Evolutionary conservation across 352 stramenopile species (phyloP), one percentile per base, ranked within the genome.

Genomic region (Phytophthora macrochlamydospora): DNA sequence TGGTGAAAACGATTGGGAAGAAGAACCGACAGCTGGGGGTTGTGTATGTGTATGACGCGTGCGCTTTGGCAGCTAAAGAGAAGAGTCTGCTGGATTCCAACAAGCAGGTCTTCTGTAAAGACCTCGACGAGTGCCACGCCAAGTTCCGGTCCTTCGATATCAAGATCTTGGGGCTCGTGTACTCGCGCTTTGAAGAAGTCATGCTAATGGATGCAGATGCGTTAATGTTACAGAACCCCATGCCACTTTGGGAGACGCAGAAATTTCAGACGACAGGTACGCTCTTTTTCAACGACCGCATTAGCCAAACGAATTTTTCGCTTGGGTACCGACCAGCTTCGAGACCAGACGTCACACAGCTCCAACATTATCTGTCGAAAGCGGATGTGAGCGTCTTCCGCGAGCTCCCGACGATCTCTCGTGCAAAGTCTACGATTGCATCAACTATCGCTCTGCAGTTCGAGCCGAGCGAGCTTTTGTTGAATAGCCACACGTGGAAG

Each of bases 221-320:
- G 28, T 51, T 85, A 4, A 69, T 86, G 58, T 67, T 89, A 49
- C 61, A 75, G 43, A 76, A 64, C 51, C 80, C 78, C 24, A 76
- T 65, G 64, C 11, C 56, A 31, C 58, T 87, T 2, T 86, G 74
- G 63, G 56, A 75, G 28, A 69, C 62, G 30, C 44, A 59, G 1
- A 69, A 71, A 18, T 85, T 69, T 37, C 29, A 53, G 24, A 54
- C 51, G 13, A 76, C 72, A 38, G 79, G 79, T 40, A 84, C 77
- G 35, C 61, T 86, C 5, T 86, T 89, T 60, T 86, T 89, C 60
- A 70, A 84, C 52, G 79, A 88, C 62, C 64, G 77, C 29, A 75
- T 83, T 51, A 71, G 70, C 49, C 69, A 77, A 55, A 68, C 69
- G 6, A 71, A 62, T 56, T 62, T 61, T 52, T 77, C 71, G 59